Base-by-base conservation (phyloP, 2,329 filamentous ascomycete genomes). In the Fusarium sp. region DNA sequence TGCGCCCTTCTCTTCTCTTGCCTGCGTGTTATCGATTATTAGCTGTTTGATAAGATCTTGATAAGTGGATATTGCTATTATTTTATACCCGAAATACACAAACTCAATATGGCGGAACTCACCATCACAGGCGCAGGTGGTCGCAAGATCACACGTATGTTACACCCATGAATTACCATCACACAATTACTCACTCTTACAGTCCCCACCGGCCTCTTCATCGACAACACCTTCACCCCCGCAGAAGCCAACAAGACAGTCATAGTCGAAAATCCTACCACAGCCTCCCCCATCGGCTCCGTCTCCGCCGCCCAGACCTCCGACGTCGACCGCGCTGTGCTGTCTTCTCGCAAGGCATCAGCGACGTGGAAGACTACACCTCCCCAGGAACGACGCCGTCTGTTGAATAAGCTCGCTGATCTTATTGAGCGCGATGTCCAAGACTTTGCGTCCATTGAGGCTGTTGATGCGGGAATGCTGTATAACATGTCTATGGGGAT, bases 401-500 rank as follows among this genome's bases (percentile, higher is more conserved):
- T 90, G 60, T 84, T 97, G 64, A 84, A 85, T 72, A 94, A 92
- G 80, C 90, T 97, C 26, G 93, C 93, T 77, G 89, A 95, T 38
- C 85, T 96, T 38, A 87, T 92, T 75, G 92, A 95, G 85, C 87
- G 92, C 85, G 91, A 96, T 82, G 73, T 85, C 18, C 91, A 95
- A 42, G 85, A 90, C 26, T 86, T 97, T 66, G 92, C 93, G 38
- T 88, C 93, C 5, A 90, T 96, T 62, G 94, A 97, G 85, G 90
- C 93, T 26, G 87, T 96, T 54, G 94, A 95, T 85, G 93, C 95
- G 78, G 94, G 92, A 81, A 94, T 94, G 86, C 88, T 91, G 68
- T 88, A 93, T 79, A 86, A 80, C 76, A 89, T 75, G 90, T 88
- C 79, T 0, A n/a, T 70, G 1, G 67, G 67, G 0, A 39, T 70